Evolutionary conservation across 805 yeast species (phyloP).

Genomic region (Ogataea corticis): DNA sequence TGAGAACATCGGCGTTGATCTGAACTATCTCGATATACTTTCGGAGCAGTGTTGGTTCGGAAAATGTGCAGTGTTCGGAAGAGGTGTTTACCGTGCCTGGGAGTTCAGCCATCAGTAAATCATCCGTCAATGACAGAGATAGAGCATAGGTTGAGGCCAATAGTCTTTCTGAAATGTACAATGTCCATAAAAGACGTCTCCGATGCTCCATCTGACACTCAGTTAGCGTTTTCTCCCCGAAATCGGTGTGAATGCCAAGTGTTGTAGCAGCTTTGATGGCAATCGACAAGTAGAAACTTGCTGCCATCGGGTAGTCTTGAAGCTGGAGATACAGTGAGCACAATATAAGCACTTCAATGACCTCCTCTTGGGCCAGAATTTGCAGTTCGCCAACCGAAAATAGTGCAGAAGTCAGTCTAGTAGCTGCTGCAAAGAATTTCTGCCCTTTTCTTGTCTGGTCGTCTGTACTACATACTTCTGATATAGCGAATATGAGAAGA

Average conservation of each 20-base stretch:
- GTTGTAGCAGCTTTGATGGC: constrained; percentile 64
- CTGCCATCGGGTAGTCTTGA: constrained; percentile 69
- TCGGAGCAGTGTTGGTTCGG: constrained; percentile 65
- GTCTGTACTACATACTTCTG: constrained; percentile 59
- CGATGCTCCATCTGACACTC: constrained; percentile 47
- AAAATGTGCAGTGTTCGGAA: constrained; percentile 62
- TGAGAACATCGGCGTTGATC: constrained; percentile 64
- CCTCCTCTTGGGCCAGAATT: constrained; percentile 66
- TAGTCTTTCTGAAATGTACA: constrained; percentile 47
- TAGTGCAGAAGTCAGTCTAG: constrained; percentile 63
- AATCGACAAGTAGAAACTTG: constrained; percentile 67
- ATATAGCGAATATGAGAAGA: constrained; percentile 62
- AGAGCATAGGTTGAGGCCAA: constrained; percentile 70
- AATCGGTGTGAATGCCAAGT: constrained; percentile 72
- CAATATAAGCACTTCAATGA: constrained; percentile 63
- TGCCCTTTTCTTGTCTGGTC: neutral
- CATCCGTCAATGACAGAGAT: constrained; percentile 69
- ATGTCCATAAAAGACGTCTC: constrained; percentile 29
- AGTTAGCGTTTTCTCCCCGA: constrained; percentile 52
- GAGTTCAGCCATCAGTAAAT: constrained; percentile 65
- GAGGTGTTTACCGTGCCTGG: constrained; percentile 60
- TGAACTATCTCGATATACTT: constrained; percentile 70
- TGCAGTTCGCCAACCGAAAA: constrained; percentile 71
- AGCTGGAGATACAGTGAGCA: constrained; percentile 71
- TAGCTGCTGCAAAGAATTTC: constrained; percentile 49